Evolutionary conservation across 768 basidiomycete genomes (phyloP).

Genomic region (Mycena chlorophos): DNA sequence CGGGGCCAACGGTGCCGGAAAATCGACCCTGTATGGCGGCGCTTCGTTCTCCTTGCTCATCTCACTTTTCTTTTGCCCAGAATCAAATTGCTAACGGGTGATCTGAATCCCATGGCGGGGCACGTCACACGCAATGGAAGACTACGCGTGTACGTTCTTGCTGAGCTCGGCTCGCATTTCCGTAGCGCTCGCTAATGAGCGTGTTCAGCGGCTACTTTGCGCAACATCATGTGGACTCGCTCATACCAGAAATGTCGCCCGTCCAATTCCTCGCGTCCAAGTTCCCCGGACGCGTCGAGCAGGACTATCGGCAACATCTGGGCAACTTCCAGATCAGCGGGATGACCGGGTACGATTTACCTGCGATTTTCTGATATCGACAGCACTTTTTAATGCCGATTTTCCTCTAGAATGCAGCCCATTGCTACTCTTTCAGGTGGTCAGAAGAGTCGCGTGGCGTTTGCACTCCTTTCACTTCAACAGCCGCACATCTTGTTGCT

Average conservation of each 20-base stretch:
- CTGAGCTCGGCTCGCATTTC: neutral
- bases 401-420: conserved; percentile 61
- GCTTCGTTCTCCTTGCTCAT: neutral
- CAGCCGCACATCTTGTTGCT: conserved; percentile 90
- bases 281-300: conserved; percentile 93
- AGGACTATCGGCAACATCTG: conserved; percentile 93
- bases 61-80: conserved; percentile 38
- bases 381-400: neutral
- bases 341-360: conserved; percentile 70
- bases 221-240: conserved; percentile 94
- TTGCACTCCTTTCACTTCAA: conserved; percentile 82
- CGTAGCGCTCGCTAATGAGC: neutral
- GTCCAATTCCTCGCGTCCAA: conserved; percentile 90
- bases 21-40: conserved; percentile 79
- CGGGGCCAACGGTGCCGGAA: conserved; percentile 94
- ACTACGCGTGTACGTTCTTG: conserved; percentile 66
- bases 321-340: conserved; percentile 98
- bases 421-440: conserved; percentile 94
- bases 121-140: conserved; percentile 90
- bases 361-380: neutral
- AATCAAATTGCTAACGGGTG: conserved; percentile 90
- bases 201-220: conserved; percentile 79
- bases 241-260: conserved; percentile 81
- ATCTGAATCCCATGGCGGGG: conserved; percentile 71
- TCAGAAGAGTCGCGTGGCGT: conserved; percentile 95